phyloP scores from a whole-genome alignment of 108 stramenopile species.

The Mayamaea pseudoterrestris region DNA sequence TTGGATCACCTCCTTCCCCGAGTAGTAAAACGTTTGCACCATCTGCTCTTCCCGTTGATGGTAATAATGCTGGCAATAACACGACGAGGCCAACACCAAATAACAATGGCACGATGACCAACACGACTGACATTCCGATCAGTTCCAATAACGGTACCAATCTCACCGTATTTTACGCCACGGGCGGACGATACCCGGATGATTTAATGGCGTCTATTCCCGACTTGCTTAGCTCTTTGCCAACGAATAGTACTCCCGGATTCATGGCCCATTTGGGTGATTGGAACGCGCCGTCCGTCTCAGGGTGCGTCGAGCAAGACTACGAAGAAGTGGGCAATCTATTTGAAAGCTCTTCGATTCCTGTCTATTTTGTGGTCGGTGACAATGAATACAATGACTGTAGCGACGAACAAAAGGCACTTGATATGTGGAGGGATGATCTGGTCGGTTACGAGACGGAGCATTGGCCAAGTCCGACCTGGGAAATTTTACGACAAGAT shows the following conservation, averaged over 20 bases:
- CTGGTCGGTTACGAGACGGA: slow-evolving; percentile 1
- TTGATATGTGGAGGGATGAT: not conserved
- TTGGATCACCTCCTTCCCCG: not conserved
- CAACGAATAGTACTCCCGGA: slow-evolving; percentile 8
- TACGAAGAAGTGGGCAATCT: slow-evolving; percentile 9
- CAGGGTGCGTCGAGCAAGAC: slow-evolving; percentile 12
- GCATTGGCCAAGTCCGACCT: not conserved
- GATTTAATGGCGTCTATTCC: slow-evolving; percentile 8
- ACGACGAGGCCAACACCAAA: too few relatives aligned
- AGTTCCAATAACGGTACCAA: not conserved
- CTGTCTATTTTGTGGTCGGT: slow-evolving; percentile 35
- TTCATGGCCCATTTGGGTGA: slow-evolving; percentile 32
- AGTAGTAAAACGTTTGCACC: not conserved
- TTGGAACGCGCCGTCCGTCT: slow-evolving; percentile 25
- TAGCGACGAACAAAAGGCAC: not conserved
- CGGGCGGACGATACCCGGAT: slow-evolving; percentile 19
- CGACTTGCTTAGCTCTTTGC: slow-evolving; percentile 9
- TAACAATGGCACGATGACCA: not conserved
- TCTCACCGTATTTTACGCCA: slow-evolving; percentile 14
- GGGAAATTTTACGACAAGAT: not conserved
- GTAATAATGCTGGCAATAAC: too few relatives aligned
- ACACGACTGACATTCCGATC: not conserved
- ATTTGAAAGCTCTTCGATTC: slow-evolving; percentile 16
- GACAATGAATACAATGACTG: slow-evolving; percentile 24
- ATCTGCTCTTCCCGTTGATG: not conserved